Conservation (phyloP, 106 monocot genomes). For the Acanthochlamys bracteata region DNA sequence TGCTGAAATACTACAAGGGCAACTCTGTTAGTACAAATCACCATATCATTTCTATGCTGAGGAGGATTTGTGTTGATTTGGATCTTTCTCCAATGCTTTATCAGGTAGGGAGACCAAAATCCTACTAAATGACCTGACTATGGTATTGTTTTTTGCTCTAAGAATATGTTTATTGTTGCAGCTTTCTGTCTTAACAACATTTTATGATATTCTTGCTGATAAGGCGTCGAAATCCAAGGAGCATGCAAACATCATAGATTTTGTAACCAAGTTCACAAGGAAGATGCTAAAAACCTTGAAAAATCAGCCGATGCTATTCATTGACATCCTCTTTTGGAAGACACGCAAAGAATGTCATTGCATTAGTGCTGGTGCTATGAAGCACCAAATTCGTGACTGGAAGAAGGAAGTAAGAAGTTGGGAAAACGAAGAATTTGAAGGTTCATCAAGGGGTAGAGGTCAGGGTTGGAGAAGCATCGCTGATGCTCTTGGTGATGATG, state of each 20-base stretch:
- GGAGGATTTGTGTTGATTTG: slow-evolving; percentile 77
- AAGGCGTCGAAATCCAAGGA: slow-evolving; percentile 36
- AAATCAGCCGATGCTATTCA: slow-evolving; percentile 81
- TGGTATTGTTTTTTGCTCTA: neutral
- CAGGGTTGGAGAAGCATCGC: slow-evolving; percentile 47
- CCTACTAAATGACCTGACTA: too few relatives aligned
- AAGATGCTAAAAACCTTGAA: slow-evolving; percentile 76
- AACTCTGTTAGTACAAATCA: slow-evolving; percentile 76
- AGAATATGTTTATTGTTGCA: slow-evolving; percentile 32
- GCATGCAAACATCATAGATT: slow-evolving; percentile 47
- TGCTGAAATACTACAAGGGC: slow-evolving; percentile 72
- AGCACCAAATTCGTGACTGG: slow-evolving; percentile 33
- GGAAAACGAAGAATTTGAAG: slow-evolving; percentile 12
- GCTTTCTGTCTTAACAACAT: slow-evolving; percentile 71
- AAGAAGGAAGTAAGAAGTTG: slow-evolving; percentile 32
- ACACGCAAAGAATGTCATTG: slow-evolving; percentile 84
- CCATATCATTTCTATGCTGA: slow-evolving; percentile 74
- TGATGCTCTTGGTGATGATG: slow-evolving; percentile 98
- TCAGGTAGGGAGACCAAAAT: slow-evolving; percentile 87
- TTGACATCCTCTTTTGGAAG: slow-evolving; percentile 93
- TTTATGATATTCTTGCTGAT: slow-evolving; percentile 69
- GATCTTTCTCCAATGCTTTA: slow-evolving; percentile 81
- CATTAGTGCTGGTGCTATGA: slow-evolving; percentile 68
- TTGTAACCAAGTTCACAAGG: slow-evolving; percentile 68
- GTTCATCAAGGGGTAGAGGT: slow-evolving; percentile 14